Conservation (phyloP, 2,329 filamentous ascomycete genomes). For the Byssochlamys sp. region DNA sequence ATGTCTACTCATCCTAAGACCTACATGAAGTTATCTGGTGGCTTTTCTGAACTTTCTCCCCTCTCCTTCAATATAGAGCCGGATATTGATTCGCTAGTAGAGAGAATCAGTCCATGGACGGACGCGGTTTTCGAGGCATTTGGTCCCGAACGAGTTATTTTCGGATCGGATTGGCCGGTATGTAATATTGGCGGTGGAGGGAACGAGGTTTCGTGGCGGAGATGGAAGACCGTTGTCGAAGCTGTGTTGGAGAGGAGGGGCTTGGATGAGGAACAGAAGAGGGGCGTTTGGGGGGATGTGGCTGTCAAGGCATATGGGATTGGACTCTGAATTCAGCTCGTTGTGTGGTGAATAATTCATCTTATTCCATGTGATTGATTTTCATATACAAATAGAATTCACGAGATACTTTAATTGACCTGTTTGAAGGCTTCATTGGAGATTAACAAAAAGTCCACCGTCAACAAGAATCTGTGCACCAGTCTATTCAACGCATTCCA, state of each 20-base stretch:
- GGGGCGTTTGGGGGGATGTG: slow-evolving; percentile 62
- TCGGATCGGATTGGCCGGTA: slow-evolving; percentile 88
- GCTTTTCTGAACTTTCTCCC: slow-evolving; percentile 65
- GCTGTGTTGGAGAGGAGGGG: slow-evolving; percentile 44
- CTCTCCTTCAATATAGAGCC: slow-evolving; percentile 16
- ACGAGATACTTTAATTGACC: not conserved
- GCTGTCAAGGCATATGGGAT: slow-evolving; percentile 59
- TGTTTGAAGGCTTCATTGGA: slow-evolving; percentile 48
- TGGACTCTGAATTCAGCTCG: slow-evolving; percentile 6
- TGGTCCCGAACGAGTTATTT: slow-evolving; percentile 66
- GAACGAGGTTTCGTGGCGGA: slow-evolving; percentile 56
- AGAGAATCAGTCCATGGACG: slow-evolving; percentile 60
- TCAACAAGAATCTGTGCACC: slow-evolving; percentile 78
- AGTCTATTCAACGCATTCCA: slow-evolving; percentile 35
- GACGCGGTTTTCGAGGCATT: slow-evolving; percentile 64
- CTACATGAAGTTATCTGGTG: slow-evolving; percentile 89
- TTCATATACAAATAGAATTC: not conserved
- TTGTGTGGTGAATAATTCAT: not conserved
- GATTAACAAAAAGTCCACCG: slow-evolving; percentile 79
- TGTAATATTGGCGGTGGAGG: slow-evolving; percentile 59
- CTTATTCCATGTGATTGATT: not conserved
- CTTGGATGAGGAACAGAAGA: slow-evolving; percentile 52
- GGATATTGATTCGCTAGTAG: slow-evolving; percentile 35
- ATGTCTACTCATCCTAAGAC: slow-evolving; percentile 56
- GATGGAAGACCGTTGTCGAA: slow-evolving; percentile 66